Evolutionary conservation across 768 basidiomycete genomes (phyloP), one percentile per base, ranked within the genome.

Genomic region (Steccherinum ochraceum): DNA sequence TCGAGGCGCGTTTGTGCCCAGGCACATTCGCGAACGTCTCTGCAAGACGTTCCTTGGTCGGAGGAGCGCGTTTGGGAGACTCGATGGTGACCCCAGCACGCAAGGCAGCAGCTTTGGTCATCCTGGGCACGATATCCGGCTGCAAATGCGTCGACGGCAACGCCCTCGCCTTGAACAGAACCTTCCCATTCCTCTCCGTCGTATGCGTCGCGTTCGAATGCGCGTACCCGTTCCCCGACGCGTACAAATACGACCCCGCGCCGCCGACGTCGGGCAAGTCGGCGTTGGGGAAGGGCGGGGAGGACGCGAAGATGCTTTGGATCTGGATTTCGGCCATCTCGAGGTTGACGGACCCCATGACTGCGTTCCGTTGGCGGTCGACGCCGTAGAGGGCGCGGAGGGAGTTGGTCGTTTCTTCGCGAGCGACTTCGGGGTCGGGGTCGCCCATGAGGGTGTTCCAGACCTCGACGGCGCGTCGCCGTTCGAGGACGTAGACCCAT

Each of bases 401-500:
- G n/a, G 84, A 84, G 61, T 77, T 74, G 45, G 85, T 83, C 3
- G 80, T 67, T 48, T 78, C 69, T 40, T 63, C 45, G 20, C 76
- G 73, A 0, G 85, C 85, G 12, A 75, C 59, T 26, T 74, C 73
- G 21, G 84, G 80, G 63, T 87, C 83, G 24, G 64, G 55, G 62
- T 83, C 71, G 50, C 87, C 86, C 77, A 91, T 87, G 59, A 92
- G 79, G 0, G 84, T 81, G 43, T 79, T 72, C 76, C 85, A 84
- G 48, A 89, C 86, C 66, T 89, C 83, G 45, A 93, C 84, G 4
- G 90, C 86, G 35, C 85, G 80, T 47, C 85, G 74, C 30, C 89
- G 80, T 63, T 91, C 90, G 54, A 93, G 83, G 35, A 93, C 85
- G 65, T 91, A 93, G 19, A 93, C 88, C 86, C 90, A 91, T n/a